Base-by-base conservation (phyloP, 176 grass and related monocot genomes). In the Metroxylon sagu region DNA sequence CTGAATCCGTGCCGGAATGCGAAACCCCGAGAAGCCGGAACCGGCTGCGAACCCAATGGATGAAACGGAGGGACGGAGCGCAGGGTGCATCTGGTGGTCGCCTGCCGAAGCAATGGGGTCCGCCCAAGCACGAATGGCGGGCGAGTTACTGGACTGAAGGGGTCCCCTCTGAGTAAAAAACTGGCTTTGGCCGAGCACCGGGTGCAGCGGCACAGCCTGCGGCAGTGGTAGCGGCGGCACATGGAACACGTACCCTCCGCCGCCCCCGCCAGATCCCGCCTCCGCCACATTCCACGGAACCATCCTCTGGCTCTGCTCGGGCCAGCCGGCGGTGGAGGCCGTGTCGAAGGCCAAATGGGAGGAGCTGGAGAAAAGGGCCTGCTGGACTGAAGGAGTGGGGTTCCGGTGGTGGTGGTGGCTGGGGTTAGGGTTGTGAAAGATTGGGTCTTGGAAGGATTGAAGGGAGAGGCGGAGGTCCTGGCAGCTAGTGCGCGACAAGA, bases 61-160 rank as follows among this genome's bases (percentile, higher is more conserved):
- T 35, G 77, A 89, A 71, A 19, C 73, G 54, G 77, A 60, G 26
- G 84, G 43, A 72, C 66, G 81, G 48, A 77, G 54, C 56, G 57
- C 81, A 5, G 59, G 77, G 8, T 59, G 86, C 66, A 77, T 80
- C 79, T 68, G 77, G 77, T 84, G 76, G 74, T 90, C 80, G 61
- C 75, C 65, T 39, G 79, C 74, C 25, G 65, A 68, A 14, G 57
- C 53, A 27, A 74, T 68, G 65, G 68, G 21, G 68, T 96, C 91
- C 77, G 80, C 83, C 91, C 91, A 96, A 81, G 83, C 74, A 67
- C 80, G 83, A 26, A 87, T 80, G 75, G 80, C 81, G 75, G 86
- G 82, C 79, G 84, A 77, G 83, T 85, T 90, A 96, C 86, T 96
- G 91, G 91, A 96, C 91, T 96, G 91, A 96, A 96, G 91, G 91